Evolutionary conservation across 202 grass and related monocot genomes (phyloP), one percentile per base, ranked within the genome.

Genomic region (Bolboschoenoplectus hybrid): DNA sequence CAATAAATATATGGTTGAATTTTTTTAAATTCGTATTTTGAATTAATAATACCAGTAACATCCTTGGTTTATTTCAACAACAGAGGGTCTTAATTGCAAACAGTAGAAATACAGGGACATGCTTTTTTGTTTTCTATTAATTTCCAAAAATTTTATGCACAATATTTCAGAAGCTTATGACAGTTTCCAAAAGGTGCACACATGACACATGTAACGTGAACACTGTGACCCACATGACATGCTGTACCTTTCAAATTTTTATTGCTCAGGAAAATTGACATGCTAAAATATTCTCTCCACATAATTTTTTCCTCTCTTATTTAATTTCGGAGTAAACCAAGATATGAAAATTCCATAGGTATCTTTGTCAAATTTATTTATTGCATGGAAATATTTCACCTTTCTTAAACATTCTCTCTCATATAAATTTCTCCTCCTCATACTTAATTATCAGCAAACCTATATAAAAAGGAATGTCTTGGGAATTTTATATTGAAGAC

Each of bases 301-400:
- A 36, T 76, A 52, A 10, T n/a, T 53, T 76, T 75, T 53, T 77
- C 74, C 3, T 3, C 49, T 39, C 32, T 40, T 58, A 58, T 58
- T 79, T 58, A 79, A 79, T 79, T 57, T 57, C 13, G 34, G n/a
- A 79, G n/a, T 3, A 74, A 50, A 51, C 44, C n/a, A 50, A 47
- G 38, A 46, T 72, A 36, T 36, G 34, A 11, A 0, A 56, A 56
- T 16, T 55, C 74, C 6, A 60, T n/a, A 41, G 6, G 55, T 51
- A 41, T 79, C 52, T n/a, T 41, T 57, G 56, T 71, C 64, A 19
- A 56, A 77, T 34, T 84, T 52, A 84, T 84, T 84, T 8, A 84
- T 71, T 70, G 81, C 14, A 53, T 45, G 17, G 50, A 84, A 55
- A 41, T 46, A 84, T 84, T 50, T 49, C 64, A 39, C 60, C 44